Percentiles rank a stretch among this genome's conserved stretches.
phyloP scores from a whole-genome alignment of 2,329 filamentous ascomycete genomes.

The Venturiaceae sp. region DNA sequence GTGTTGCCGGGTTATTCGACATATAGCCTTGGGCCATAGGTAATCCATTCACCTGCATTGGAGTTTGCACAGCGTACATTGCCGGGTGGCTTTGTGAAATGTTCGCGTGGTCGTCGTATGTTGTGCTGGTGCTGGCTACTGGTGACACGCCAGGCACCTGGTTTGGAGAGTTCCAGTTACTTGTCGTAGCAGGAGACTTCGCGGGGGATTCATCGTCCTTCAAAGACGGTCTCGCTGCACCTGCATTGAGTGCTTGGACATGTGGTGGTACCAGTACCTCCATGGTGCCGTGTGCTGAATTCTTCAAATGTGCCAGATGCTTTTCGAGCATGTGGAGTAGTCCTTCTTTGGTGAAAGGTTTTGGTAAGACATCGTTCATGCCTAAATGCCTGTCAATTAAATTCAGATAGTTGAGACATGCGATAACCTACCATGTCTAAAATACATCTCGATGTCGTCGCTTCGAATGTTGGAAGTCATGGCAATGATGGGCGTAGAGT shows the following conservation, averaged over 20 bases:
- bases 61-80: constrained; percentile 17
- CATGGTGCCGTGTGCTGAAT: constrained; percentile 33
- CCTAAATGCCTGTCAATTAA: constrained; percentile 46
- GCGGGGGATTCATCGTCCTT: constrained; percentile 54
- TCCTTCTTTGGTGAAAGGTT: constrained; percentile 86
- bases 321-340: constrained; percentile 75
- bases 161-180: constrained; percentile 55
- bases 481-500: constrained; percentile 81
- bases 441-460: constrained; percentile 95
- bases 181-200: constrained; percentile 50
- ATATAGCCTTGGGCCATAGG: neutral
- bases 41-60: constrained; percentile 21
- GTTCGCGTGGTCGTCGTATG: constrained; percentile 26
- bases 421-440: constrained; percentile 77
- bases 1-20: neutral
- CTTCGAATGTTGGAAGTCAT: constrained; percentile 98
- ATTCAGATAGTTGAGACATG: too few relatives aligned
- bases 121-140: constrained; percentile 21
- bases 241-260: constrained; percentile 37
- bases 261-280: constrained; percentile 37
- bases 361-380: constrained; percentile 95
- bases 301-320: constrained; percentile 75
- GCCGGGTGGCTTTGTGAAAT: constrained; percentile 21
- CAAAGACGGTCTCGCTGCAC: constrained; percentile 31
- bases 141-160: constrained; percentile 49